These are phyloP conservation scores for Lasiodiplodia citricola DNA, from an alignment of 2,329 filamentous ascomycete species.

Conservation along the genomic window DNA sequence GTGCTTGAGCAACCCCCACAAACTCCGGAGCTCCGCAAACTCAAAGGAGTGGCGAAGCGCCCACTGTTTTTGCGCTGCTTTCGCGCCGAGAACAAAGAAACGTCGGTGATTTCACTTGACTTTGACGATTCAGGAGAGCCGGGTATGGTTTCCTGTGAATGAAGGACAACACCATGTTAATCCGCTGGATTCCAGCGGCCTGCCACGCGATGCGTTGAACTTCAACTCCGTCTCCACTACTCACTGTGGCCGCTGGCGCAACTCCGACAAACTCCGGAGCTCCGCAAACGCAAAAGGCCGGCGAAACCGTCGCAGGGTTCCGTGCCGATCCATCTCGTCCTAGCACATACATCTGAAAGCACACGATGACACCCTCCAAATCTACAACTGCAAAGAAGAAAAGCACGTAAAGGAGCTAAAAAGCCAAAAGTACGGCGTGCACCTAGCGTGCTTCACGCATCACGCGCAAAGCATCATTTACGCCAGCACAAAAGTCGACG, in stretches of 20 bases:
- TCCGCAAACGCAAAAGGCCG: no score
- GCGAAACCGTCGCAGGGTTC: no score
- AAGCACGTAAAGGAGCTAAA: constrained; percentile 86
- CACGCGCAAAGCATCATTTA: constrained; percentile 91
- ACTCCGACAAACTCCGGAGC: no score
- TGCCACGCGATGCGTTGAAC: no score
- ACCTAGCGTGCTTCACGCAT: constrained; percentile 93
- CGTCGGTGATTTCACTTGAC: constrained; percentile 85
- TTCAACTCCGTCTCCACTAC: no score
- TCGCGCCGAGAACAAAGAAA: constrained; percentile 54
- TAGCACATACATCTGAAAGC: no score
- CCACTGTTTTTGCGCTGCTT: constrained; percentile 39
- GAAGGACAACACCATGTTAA: no score
- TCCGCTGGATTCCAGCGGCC: no score
- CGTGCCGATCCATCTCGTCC: no score
- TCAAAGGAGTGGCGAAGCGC: constrained; percentile 48
- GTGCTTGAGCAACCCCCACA: constrained; percentile 39
- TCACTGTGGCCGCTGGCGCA: no score
- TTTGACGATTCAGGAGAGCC: constrained; percentile 96
- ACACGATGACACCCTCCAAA: constrained; percentile 82
- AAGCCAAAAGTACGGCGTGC: constrained; percentile 96
- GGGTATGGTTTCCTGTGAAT: not conserved
- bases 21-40: constrained; percentile 43
- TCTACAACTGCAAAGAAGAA: constrained; percentile 92
- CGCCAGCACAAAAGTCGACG: constrained; percentile 93